Evolutionary conservation across 352 stramenopile genomes (phyloP), one percentile per base, ranked within the genome.

Genomic region (Globisporangium abappressorium): DNA sequence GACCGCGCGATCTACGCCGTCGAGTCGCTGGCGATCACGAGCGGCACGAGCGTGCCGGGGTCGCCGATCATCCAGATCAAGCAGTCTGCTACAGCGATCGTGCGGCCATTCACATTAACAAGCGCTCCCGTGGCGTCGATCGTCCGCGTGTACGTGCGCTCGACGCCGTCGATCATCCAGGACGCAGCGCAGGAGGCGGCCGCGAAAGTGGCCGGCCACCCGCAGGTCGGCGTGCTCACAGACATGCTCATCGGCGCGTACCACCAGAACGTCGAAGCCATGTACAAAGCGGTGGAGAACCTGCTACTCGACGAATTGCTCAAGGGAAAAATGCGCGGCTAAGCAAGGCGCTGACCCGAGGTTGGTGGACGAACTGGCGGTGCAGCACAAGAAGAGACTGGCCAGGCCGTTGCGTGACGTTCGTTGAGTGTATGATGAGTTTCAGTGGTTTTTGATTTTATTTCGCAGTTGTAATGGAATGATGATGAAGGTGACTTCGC

Each of bases 241-340:
- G 66, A 71, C 41, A 57, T 71, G 36, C 49, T 71, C 66, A 66
- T 71, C 26, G 66, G 58, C 26, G 53, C 60, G 28, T 66, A 67
- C 49, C 66, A 71, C 49, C 66, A 71, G 53, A 71, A 71, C 66
- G 65, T 71, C 22, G 60, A 71, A 46, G 47, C 56, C 58, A 66
- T 71, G 49, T 66, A 71, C 59, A 66, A 71, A 26, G 66, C 66
- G 14, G 58, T 71, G n/a, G 66, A 71, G 54, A 71, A 71, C 51
- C 30, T 66, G 41, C 51, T 71, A 14, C 51, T 71, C 9, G 61
- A 70, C 57, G 65, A 70, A 22, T 54, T 70, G 57, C 57, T 70
- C 57, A 60, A 61, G 43, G 63, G 63, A n/a, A 68, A 68, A 15
- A 47, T 47, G 41, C 41, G 41, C 41, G 41, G 41, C 38, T 46